These are phyloP conservation scores for Diutina pseudorugosa DNA, from an alignment of 1,139 yeast genomes.

Conservation along the genomic window DNA sequence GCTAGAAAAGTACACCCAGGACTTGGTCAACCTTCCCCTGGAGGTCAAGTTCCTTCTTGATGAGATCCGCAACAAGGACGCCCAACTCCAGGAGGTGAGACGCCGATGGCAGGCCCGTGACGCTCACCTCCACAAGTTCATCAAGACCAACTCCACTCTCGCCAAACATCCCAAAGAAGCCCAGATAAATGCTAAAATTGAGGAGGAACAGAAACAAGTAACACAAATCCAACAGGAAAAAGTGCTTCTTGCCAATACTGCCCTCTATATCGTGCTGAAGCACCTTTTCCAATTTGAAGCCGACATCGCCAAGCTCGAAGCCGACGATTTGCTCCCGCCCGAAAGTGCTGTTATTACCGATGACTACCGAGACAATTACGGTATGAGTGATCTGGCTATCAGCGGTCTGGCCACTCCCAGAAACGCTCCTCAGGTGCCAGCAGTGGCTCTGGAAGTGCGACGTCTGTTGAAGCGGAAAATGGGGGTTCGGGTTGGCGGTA, in stretches of 20 bases:
- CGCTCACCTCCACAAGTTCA: slow-evolving; percentile 67
- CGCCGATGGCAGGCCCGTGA: slow-evolving; percentile 65
- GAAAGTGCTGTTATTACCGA: slow-evolving; percentile 12
- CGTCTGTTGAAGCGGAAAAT: neutral
- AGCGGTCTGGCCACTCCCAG: slow-evolving; percentile 1
- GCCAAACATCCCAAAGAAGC: slow-evolving; percentile 77
- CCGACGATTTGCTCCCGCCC: slow-evolving; percentile 68
- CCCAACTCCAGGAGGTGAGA: slow-evolving; percentile 51
- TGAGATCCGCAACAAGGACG: slow-evolving; percentile 65
- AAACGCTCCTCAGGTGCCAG: neutral
- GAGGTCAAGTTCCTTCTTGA: slow-evolving; percentile 74
- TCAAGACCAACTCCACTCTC: slow-evolving; percentile 72
- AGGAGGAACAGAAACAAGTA: slow-evolving; percentile 54
- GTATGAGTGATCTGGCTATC: neutral
- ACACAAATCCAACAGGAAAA: slow-evolving; percentile 64
- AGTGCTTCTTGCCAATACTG: slow-evolving; percentile 70
- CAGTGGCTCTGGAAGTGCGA: neutral
- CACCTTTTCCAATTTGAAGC: slow-evolving; percentile 63
- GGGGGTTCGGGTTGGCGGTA: neutral
- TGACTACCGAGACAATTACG: slow-evolving; percentile 6
- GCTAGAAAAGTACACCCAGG: slow-evolving; percentile 64
- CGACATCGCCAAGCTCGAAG: slow-evolving; percentile 64
- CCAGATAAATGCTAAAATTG: slow-evolving; percentile 51
- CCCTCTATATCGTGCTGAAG: slow-evolving; percentile 61
- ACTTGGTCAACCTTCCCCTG: slow-evolving; percentile 77